phyloP scores from a whole-genome alignment of 345 rosid genomes.

The Corchorus capsularis region DNA sequence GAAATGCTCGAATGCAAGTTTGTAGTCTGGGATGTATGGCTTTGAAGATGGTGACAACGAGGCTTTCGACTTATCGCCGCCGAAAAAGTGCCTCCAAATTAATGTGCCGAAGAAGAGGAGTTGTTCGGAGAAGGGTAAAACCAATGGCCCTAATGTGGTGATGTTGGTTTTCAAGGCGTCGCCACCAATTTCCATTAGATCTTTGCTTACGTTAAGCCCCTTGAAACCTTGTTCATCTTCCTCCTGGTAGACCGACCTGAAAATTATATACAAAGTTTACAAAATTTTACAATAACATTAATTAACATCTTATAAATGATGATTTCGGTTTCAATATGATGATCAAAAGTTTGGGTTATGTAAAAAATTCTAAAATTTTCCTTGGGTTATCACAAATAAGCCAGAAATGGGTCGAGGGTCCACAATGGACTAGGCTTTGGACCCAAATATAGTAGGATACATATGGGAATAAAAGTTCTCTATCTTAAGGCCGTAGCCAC shows the following conservation, averaged over 20 bases:
- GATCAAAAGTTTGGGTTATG: neutral
- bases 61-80: slow-evolving; percentile 22
- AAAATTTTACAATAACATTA: too few relatives aligned
- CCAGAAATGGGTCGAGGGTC: too few relatives aligned
- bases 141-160: slow-evolving; percentile 92
- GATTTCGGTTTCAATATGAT: neutral
- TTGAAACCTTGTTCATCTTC: slow-evolving; percentile 79
- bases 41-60: slow-evolving; percentile 38
- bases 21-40: slow-evolving; percentile 95
- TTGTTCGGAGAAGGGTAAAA: slow-evolving; percentile 94
- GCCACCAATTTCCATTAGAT: slow-evolving; percentile 83
- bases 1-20: slow-evolving; percentile 93
- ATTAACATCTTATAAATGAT: neutral
- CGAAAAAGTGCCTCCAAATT: slow-evolving; percentile 48
- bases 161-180: slow-evolving; percentile 94
- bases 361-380: neutral
- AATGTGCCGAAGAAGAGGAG: slow-evolving; percentile 74
- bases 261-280: neutral
- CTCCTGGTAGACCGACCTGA: slow-evolving; percentile 81
- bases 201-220: slow-evolving; percentile 81
- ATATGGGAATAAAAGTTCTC: neutral
- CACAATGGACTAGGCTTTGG: neutral
- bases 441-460: neutral
- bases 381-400: neutral
- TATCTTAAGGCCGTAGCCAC: neutral